Evolutionary conservation across 257 asterid species (phyloP).

Genomic region (Solanum piurae): DNA sequence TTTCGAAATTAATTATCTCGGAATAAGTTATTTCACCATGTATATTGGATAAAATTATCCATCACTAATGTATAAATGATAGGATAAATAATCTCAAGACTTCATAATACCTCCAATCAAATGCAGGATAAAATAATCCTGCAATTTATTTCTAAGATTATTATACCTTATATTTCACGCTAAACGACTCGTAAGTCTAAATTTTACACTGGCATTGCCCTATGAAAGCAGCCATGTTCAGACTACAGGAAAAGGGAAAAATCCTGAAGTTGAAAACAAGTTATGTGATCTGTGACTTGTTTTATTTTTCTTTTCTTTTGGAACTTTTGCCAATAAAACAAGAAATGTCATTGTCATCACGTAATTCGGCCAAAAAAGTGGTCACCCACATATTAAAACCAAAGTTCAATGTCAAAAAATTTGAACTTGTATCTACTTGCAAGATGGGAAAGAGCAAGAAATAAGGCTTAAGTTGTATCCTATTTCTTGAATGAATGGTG

Average conservation of each 20-base stretch:
- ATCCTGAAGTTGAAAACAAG: not conserved
- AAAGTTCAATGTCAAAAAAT: not conserved
- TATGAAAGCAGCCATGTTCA: not conserved
- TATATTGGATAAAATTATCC: too few relatives aligned
- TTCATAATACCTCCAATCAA: too few relatives aligned
- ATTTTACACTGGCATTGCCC: not conserved
- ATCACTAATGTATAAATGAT: too few relatives aligned
- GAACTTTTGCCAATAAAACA: conserved; percentile 17
- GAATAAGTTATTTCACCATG: too few relatives aligned
- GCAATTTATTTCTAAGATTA: fast-evolving
- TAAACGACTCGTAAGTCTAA: not conserved
- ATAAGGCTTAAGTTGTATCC: not conserved
- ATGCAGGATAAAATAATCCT: too few relatives aligned
- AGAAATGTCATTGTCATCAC: conserved; percentile 38
- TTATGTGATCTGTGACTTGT: not conserved
- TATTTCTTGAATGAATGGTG: not conserved
- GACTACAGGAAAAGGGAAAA: not conserved
- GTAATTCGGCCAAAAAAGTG: conserved; percentile 19
- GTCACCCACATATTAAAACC: conserved; percentile 4
- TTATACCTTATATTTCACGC: too few relatives aligned
- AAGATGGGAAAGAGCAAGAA: not conserved
- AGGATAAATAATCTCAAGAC: too few relatives aligned
- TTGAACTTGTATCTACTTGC: not conserved
- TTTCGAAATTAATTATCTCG: too few relatives aligned
- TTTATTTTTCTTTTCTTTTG: not conserved